A percentile compares a stretch with the other conserved stretches of the same genome.
phyloP scores from a whole-genome alignment of 1,284 basidiomycete species.

The Dichomitus squalens region DNA sequence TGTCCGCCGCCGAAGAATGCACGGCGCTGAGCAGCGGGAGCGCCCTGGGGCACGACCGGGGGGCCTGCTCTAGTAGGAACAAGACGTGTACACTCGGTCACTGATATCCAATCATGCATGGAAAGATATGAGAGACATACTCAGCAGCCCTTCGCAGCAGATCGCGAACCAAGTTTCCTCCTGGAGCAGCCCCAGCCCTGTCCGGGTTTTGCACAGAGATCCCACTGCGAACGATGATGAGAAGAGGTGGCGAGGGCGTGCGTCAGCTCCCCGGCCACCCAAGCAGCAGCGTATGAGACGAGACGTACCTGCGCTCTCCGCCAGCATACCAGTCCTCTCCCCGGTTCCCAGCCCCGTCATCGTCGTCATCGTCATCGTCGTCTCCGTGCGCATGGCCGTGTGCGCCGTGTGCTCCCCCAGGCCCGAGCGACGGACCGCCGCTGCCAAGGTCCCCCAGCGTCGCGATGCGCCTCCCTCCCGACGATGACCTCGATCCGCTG shows the following conservation, averaged over 20 bases:
- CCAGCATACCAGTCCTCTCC: conserved; percentile 81
- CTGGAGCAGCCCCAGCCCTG: conserved; percentile 47
- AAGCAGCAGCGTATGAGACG: not conserved
- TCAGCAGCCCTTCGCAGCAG: conserved; percentile 83
- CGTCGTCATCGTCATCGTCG: conserved; percentile 51
- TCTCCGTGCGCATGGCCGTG: conserved; percentile 18
- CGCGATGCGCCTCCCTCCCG: conserved; percentile 24
- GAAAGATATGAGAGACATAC: conserved; percentile 48
- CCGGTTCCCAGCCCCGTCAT: conserved; percentile 42
- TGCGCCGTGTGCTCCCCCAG: conserved; percentile 17
- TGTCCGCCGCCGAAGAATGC: conserved; percentile 76
- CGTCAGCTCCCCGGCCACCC: too few species aligned
- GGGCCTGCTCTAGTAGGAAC: conserved; percentile 43
- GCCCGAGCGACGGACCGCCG: conserved; percentile 16
- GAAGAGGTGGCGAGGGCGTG: not conserved
- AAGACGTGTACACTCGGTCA: not conserved
- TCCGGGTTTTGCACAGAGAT: conserved; percentile 90
- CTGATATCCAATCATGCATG: not conserved
- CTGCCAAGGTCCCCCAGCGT: conserved; percentile 27
- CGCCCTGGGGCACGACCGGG: conserved; percentile 27
- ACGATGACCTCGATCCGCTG: conserved; percentile 15
- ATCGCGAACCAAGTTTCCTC: conserved; percentile 75
- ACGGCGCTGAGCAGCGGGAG: conserved; percentile 13
- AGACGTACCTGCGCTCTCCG: conserved; percentile 78
- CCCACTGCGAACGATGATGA: conserved; percentile 56